Base-by-base conservation (phyloP, 805 yeast genomes). In the Hemisphaericaspora nanyangensis region DNA sequence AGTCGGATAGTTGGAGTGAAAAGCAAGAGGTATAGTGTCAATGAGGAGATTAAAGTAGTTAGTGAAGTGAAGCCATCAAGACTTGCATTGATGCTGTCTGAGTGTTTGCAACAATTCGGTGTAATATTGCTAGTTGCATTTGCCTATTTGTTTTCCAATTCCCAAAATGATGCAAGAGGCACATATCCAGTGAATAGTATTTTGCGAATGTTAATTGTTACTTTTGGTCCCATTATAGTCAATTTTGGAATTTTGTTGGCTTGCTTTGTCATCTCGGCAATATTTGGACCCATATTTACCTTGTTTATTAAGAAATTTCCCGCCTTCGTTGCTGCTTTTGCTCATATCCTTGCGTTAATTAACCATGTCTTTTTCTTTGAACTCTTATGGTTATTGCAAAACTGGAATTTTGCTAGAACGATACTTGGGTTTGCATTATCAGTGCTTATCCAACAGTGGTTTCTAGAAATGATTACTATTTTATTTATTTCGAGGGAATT, bases 311-410 rank as follows among this genome's bases (percentile, higher is more conserved):
- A 58, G 6, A 60, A 58, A 5, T 71, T 73, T 36, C 80, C 87
- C 0, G 63, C 78, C 1, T 43, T 70, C 2, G 51, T 82, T 16
- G 85, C 95, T 1, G 66, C 68, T 3, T 28, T 72, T 2, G 81
- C 78, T 2, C 93, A 82, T 52, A 46, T 67, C 1, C 31, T 72
- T 2, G 73, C 83, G 0, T 72, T 82, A 2, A 6, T 82, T 15
- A 63, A 70, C 29, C 79, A 84, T 48, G 41, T 80, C 5, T 31
- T 74, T 1, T 68, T 74, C 41, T 81, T 83, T 61, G 85, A 81
- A 50, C 49, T 82, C 10, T 63, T 86, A 45, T 79, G 86, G 77
- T 61, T 80, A 20, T 61, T 80, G 30, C 91, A 88, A 52, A 76
- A 79, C 16, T 82, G 85, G 79, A 72, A 76, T 51, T 67, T 82